These are phyloP conservation scores for Pseudopyrenochaeta lycopersici DNA, from an alignment of 2,329 filamentous ascomycete species.

Conservation along the genomic window DNA sequence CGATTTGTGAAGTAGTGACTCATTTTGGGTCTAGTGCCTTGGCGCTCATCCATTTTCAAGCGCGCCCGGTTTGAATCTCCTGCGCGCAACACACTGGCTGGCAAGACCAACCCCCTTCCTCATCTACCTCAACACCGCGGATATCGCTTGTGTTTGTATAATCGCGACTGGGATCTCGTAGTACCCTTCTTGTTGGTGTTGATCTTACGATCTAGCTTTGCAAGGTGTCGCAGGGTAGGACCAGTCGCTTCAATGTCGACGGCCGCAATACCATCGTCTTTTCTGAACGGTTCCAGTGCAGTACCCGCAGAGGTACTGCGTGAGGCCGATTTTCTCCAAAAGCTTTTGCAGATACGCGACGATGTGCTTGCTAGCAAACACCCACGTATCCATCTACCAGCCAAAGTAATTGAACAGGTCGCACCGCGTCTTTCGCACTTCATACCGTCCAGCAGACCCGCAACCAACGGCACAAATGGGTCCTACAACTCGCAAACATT, in stretches of 20 bases:
- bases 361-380: constrained; percentile 81
- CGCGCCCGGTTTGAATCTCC: not conserved
- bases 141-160: constrained; percentile 38
- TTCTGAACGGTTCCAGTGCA: constrained; percentile 44
- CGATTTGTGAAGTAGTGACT: constrained; percentile 12
- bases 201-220: constrained; percentile 26
- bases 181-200: constrained; percentile 21
- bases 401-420: constrained; percentile 59
- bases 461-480: constrained; percentile 45
- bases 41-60: constrained; percentile 2
- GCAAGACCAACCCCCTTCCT: constrained; percentile 26
- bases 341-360: constrained; percentile 83
- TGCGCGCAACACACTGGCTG: not conserved
- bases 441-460: constrained; percentile 36
- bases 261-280: constrained; percentile 34
- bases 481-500: constrained; percentile 28
- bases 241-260: constrained; percentile 42
- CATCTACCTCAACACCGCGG: constrained; percentile 33
- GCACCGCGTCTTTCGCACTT: constrained; percentile 43
- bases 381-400: constrained; percentile 66
- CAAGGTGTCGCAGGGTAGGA: constrained; percentile 29
- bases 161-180: constrained; percentile 14
- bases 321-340: constrained; percentile 70
- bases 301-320: constrained; percentile 50
- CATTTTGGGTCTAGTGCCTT: constrained; percentile 25